Conservation (phyloP, 176 grass and related monocot species). For the Rhynchospora pubera region DNA sequence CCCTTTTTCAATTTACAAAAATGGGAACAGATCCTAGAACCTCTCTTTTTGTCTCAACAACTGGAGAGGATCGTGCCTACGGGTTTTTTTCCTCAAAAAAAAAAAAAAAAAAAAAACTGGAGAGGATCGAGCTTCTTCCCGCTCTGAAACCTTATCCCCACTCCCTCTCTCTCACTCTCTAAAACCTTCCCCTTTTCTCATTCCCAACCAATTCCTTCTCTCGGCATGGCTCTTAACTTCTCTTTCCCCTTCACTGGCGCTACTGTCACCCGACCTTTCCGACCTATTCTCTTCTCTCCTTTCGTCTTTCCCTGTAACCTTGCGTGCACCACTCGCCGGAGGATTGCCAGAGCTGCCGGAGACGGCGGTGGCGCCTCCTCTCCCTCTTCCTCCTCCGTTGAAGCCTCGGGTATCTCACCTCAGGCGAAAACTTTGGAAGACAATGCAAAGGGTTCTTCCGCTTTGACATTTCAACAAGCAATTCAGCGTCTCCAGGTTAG, state of each 20-base stretch:
- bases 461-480: conserved; percentile 88
- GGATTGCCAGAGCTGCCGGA: not conserved
- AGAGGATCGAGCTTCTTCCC: not conserved
- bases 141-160: conserved; percentile 11
- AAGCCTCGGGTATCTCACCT: not conserved
- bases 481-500: conserved; percentile 61
- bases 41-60: too few species aligned
- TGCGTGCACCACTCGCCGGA: not conserved
- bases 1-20: too few species aligned
- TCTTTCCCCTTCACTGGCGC: conserved; percentile 19
- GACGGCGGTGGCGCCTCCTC: conserved; percentile 21
- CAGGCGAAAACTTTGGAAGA: not conserved
- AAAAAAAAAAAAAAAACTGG: too few species aligned
- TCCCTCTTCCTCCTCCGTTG: not conserved
- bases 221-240: conserved; percentile 16
- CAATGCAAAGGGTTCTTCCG: conserved; percentile 18
- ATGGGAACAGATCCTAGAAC: too few species aligned
- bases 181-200: too few species aligned
- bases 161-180: not conserved
- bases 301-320: not conserved
- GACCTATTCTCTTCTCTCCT: not conserved
- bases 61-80: too few species aligned
- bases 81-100: too few species aligned
- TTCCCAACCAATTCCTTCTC: not conserved
- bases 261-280: not conserved